These are phyloP conservation scores for Dryadomyces quercivorus DNA, from an alignment of 2,329 filamentous ascomycete genomes.

Conservation along the genomic window DNA sequence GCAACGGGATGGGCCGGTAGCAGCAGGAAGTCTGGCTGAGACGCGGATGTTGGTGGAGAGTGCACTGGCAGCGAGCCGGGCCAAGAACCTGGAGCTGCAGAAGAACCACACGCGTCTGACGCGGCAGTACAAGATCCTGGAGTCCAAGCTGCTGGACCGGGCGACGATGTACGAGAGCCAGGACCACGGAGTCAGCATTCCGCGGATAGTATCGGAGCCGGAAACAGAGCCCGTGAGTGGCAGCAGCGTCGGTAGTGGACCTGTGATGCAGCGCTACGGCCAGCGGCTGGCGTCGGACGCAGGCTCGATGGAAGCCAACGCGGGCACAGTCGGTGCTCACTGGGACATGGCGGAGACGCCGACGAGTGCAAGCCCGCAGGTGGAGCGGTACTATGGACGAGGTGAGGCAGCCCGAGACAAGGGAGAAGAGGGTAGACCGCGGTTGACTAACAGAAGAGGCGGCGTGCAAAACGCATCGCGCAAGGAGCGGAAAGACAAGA, in stretches of 20 bases:
- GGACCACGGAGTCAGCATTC: neutral
- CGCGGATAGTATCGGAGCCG: slow-evolving; percentile 12
- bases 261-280: slow-evolving; percentile 8
- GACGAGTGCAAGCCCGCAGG: slow-evolving; percentile 25
- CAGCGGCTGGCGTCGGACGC: slow-evolving; percentile 31
- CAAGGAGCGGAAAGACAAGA: slow-evolving; percentile 38
- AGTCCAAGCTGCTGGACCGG: slow-evolving; percentile 19
- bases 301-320: slow-evolving; percentile 14
- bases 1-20: slow-evolving; percentile 11
- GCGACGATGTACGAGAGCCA: slow-evolving; percentile 7
- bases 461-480: slow-evolving; percentile 34
- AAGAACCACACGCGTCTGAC: slow-evolving; percentile 36
- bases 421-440: neutral
- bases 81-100: slow-evolving; percentile 41
- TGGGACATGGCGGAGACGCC: slow-evolving; percentile 8
- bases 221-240: slow-evolving; percentile 22
- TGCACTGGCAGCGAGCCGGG: slow-evolving; percentile 36
- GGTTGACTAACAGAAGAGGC: slow-evolving; percentile 24
- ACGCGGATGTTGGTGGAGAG: slow-evolving; percentile 28
- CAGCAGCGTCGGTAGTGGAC: slow-evolving; percentile 19
- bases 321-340: neutral
- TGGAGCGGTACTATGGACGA: slow-evolving; percentile 31
- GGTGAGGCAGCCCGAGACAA: slow-evolving; percentile 30
- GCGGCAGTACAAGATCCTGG: slow-evolving; percentile 38
- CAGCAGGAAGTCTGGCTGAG: slow-evolving; percentile 13